Evolutionary conservation across 2,329 filamentous ascomycete genomes (phyloP).

Genomic region (Cryphonectria nitschkei): DNA sequence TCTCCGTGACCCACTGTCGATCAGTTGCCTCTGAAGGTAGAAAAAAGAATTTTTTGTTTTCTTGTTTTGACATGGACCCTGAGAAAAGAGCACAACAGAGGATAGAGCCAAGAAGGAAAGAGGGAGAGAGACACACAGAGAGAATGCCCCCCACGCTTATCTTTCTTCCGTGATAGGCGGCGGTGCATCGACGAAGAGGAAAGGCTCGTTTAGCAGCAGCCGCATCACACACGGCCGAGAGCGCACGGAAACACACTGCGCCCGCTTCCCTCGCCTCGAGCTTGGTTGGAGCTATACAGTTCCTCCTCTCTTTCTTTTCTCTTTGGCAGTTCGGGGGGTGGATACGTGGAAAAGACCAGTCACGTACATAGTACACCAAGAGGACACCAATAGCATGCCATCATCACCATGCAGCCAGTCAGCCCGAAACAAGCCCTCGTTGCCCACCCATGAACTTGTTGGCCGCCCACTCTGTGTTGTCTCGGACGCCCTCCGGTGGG

Average conservation of each 20-base stretch:
- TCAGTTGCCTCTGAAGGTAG: neutral
- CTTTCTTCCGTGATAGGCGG: neutral
- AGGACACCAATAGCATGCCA: neutral
- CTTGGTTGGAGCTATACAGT: neutral
- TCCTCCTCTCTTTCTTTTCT: too few relatives aligned
- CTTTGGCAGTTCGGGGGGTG: neutral
- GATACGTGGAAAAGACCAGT: neutral
- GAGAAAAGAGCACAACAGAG: neutral
- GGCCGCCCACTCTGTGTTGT: neutral
- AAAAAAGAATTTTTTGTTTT: neutral
- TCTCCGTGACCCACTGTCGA: neutral
- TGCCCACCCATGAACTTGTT: neutral
- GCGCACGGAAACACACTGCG: neutral
- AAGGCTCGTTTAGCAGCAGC: neutral
- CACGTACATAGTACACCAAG: neutral
- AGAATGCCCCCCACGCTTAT: neutral
- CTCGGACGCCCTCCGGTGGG: conserved; percentile 11
- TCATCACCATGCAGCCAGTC: neutral
- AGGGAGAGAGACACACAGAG: neutral
- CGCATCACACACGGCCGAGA: neutral
- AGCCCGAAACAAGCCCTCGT: neutral
- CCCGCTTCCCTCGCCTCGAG: neutral
- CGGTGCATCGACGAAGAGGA: neutral
- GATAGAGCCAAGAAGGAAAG: neutral
- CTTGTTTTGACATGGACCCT: neutral